phyloP scores from a whole-genome alignment of 345 rosid species.

The Aurinia saxatilis region DNA sequence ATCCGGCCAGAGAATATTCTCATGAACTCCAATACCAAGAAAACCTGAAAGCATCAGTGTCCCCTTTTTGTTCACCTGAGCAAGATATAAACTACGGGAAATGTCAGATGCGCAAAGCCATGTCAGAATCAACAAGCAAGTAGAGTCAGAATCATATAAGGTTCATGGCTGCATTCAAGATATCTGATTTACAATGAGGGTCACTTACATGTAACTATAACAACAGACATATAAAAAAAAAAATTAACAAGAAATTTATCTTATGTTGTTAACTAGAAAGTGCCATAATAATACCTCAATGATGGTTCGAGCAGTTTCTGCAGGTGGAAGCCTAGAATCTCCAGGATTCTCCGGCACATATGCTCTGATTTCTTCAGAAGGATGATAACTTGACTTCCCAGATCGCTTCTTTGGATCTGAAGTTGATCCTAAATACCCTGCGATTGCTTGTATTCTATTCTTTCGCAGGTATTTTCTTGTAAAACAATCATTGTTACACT shows the following conservation, averaged over 20 bases:
- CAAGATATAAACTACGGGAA: constrained; percentile 44
- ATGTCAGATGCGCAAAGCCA: constrained; percentile 35
- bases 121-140: background rate
- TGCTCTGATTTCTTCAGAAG: constrained; percentile 65
- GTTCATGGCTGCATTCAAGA: no score
- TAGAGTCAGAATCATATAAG: background rate
- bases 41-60: constrained; percentile 59
- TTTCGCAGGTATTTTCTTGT: constrained; percentile 33
- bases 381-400: constrained; percentile 52
- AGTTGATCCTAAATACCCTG: constrained; percentile 51
- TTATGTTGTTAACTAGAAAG: constrained; percentile 5
- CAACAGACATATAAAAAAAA: no score
- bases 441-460: constrained; percentile 54
- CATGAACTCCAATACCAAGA: constrained; percentile 55
- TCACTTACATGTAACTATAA: no score
- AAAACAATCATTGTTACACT: constrained; percentile 27
- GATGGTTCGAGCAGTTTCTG: constrained; percentile 69
- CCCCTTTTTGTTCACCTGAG: constrained; percentile 82
- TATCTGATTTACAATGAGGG: no score
- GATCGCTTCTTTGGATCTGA: constrained; percentile 54
- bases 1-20: constrained; percentile 75
- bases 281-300: constrained; percentile 78
- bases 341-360: constrained; percentile 31
- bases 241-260: background rate
- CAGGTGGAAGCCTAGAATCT: constrained; percentile 54